These are phyloP conservation scores for Prunus davidiana DNA, from an alignment of 306 rosid species.

Conservation along the genomic window DNA sequence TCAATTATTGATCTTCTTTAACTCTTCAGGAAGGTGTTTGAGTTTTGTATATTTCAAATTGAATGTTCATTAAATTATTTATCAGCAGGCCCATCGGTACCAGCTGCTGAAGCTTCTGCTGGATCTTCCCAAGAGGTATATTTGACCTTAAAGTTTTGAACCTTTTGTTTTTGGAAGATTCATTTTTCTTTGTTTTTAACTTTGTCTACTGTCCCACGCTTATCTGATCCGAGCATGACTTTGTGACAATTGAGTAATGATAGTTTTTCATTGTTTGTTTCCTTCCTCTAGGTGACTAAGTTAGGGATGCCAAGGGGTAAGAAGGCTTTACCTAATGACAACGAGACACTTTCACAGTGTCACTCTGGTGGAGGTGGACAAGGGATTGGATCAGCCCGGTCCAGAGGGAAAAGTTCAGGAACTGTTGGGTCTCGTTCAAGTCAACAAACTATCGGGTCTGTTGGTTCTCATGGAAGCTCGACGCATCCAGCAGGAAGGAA, in stretches of 20 bases:
- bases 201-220: background rate
- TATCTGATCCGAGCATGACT: background rate
- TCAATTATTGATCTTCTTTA: background rate
- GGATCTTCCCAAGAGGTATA: conserved; percentile 68
- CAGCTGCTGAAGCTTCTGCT: conserved; percentile 43
- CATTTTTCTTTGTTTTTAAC: background rate
- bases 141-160: conserved; percentile 1
- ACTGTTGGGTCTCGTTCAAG: conserved; percentile 34
- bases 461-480: conserved; percentile 50
- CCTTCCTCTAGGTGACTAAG: conserved; percentile 50
- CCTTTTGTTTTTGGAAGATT: background rate
- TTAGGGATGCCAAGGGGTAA: conserved; percentile 32
- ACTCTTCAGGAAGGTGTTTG: conserved; percentile 10
- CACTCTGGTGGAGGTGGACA: conserved; percentile 53
- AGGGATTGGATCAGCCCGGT: conserved; percentile 40
- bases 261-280: background rate
- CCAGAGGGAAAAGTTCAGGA: conserved; percentile 40
- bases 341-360: conserved; percentile 38
- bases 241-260: background rate
- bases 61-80: background rate
- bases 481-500: conserved; percentile 51
- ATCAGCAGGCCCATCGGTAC: conserved; percentile 52
- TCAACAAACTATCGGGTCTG: conserved; percentile 37
- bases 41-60: background rate
- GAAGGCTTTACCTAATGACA: conserved; percentile 37